These are phyloP conservation scores for Nannochloropsis salina DNA, from an alignment of 108 stramenopile species.

Conservation along the genomic window DNA sequence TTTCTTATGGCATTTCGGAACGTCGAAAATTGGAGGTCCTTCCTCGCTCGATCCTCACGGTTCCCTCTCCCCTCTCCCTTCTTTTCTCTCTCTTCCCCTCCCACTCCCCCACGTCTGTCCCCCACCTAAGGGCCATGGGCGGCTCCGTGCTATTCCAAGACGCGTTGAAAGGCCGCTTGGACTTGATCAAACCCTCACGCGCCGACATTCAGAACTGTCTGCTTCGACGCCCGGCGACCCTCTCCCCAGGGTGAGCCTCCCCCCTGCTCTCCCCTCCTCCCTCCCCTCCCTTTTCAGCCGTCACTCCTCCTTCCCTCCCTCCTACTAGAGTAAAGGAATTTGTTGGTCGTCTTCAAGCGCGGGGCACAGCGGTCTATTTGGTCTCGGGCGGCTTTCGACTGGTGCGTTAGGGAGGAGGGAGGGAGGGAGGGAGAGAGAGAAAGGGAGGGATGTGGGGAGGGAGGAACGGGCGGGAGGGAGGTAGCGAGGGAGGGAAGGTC, in stretches of 20 bases:
- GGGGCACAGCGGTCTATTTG: constrained; percentile 77
- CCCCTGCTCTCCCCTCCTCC: not conserved
- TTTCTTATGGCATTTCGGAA: not conserved
- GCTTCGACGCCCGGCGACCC: constrained; percentile 63
- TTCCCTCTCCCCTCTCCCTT: not conserved
- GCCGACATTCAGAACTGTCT: constrained; percentile 63
- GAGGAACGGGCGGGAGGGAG: not conserved
- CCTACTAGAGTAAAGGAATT: constrained; percentile 50
- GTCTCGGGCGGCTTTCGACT: constrained; percentile 90
- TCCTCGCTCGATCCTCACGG: too few species aligned
- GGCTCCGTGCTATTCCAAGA: constrained; percentile 92
- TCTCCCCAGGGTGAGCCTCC: constrained; percentile 65
- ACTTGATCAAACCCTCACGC: constrained; percentile 72
- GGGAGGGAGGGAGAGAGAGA: not conserved
- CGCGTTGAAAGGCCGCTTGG: constrained; percentile 76
- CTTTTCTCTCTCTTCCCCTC: not conserved
- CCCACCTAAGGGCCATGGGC: constrained; percentile 93
- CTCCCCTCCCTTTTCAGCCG: not conserved
- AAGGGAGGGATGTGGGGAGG: not conserved
- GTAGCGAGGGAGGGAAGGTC: not conserved
- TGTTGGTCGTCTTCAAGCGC: constrained; percentile 62
- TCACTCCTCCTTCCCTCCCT: not conserved
- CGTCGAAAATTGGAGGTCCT: too few species aligned
- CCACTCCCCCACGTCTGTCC: not conserved
- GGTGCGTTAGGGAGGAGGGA: constrained; percentile 26